Base-by-base conservation (phyloP, 257 asterid species). In the Verbascum thapsus region DNA sequence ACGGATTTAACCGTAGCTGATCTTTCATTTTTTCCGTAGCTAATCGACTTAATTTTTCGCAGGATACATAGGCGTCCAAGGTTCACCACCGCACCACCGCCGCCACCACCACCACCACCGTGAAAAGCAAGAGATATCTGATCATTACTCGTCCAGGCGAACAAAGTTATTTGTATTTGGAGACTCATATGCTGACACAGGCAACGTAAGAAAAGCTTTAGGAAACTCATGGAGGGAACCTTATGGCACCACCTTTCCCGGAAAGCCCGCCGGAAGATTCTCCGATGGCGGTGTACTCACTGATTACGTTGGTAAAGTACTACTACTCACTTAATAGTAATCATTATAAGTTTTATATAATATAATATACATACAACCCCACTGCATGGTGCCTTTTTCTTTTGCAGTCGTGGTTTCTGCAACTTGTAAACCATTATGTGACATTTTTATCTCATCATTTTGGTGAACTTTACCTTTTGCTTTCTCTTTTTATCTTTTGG, bases 221-320 rank as follows among this genome's bases (percentile, higher is more conserved):
- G 92, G 83, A 11, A 71, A 53, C 40, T 85, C 96, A 0, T 94
- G 99, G 99, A 76, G 52, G 13, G 62, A 58, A 9, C 99, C 99
- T 1, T 94, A 94, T 66, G 97, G 99, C n/a, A 9, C 63, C 73
- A 90, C n/a, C n/a, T n/a, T n/a, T n/a, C n/a, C n/a, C n/a, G n/a
- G n/a, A n/a, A n/a, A n/a, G n/a, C n/a, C n/a, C 16, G 69, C 96
- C 71, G 99, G 99, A 61, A 75, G 99, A 6, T 94, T 74, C 69
- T 90, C 97, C 45, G 94, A 94, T 42, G 99, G 99, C 52, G 94
- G 94, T 10, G 78, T 94, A 7, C 83, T 90, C 78, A 90, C 99
- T 7, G 99, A 94, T 69, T 94, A 64, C 70, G 6, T 94, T 6
- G 97, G 99, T 87, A 80, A 45, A 30, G 4, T 8, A 12, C n/a